Conservation (phyloP, 2,329 filamentous ascomycete species). For the Magnaporthiopsis incrustans region DNA sequence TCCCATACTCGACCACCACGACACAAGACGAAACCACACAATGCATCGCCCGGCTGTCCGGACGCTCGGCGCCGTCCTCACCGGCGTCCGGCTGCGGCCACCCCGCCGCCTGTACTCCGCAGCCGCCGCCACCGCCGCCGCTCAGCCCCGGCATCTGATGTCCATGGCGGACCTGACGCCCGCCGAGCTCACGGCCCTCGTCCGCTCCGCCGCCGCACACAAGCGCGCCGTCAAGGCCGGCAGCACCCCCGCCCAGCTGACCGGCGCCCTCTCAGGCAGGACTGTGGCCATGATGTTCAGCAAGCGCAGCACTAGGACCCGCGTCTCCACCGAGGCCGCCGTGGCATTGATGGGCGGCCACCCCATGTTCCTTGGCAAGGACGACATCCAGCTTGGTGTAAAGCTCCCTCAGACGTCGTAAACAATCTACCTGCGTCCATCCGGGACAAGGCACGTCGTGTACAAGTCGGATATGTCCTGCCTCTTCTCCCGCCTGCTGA, state of each 20-base stretch:
- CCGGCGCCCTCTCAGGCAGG: slow-evolving; percentile 59
- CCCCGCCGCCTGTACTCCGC: neutral
- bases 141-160: slow-evolving; percentile 70
- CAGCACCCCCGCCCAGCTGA: slow-evolving; percentile 46
- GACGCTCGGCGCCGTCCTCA: neutral
- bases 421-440: neutral
- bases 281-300: slow-evolving; percentile 94
- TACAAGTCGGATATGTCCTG: neutral
- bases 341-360: slow-evolving; percentile 83
- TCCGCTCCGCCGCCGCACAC: slow-evolving; percentile 71
- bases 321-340: slow-evolving; percentile 88
- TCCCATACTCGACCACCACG: too few species aligned
- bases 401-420: slow-evolving; percentile 15
- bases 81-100: neutral
- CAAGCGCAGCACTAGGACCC: slow-evolving; percentile 89
- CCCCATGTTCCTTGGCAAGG: slow-evolving; percentile 92
- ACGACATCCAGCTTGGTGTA: slow-evolving; percentile 92
- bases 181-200: slow-evolving; percentile 69
- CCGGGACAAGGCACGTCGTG: neutral
- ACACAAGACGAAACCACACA: neutral
- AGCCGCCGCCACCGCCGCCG: neutral
- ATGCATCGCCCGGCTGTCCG: neutral
- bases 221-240: slow-evolving; percentile 66
- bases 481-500: neutral
- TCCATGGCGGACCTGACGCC: slow-evolving; percentile 82